Percentiles rank a stretch among this genome's conserved stretches.
Evolutionary conservation across 176 grass and related monocot genomes (phyloP).

Genomic region (Dendrocalamus sinicus): DNA sequence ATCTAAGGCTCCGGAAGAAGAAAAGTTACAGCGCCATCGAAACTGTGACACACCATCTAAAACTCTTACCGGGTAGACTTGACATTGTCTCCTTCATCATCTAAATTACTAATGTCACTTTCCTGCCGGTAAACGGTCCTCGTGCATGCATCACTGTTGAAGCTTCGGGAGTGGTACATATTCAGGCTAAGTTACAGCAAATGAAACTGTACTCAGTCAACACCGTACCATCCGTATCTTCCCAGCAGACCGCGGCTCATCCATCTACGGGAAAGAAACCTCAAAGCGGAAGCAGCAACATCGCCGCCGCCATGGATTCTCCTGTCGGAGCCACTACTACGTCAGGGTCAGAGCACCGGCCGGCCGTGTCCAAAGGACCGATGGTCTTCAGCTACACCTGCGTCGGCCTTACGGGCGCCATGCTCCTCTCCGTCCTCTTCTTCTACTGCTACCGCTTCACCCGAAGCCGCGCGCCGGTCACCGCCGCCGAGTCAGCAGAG

Average conservation of each 20-base stretch:
- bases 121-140: constrained; percentile 6
- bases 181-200: neutral
- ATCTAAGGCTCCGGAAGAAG: too few relatives aligned
- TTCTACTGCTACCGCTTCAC: constrained; percentile 36
- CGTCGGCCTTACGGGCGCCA: constrained; percentile 28
- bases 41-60: too few relatives aligned
- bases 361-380: neutral
- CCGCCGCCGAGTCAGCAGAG: neutral
- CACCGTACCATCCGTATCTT: constrained; percentile 3
- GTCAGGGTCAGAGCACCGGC: neutral
- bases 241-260: neutral
- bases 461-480: constrained; percentile 34
- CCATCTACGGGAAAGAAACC: neutral
- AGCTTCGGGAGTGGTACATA: neutral
- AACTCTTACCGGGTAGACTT: too few relatives aligned
- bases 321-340: neutral
- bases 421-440: constrained; percentile 20
- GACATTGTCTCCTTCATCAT: too few relatives aligned
- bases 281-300: neutral
- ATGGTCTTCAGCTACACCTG: constrained; percentile 54
- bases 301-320: constrained; percentile 32
- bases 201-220: constrained; percentile 2
- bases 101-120: neutral
- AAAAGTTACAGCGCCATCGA: too few relatives aligned
- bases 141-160: neutral